phyloP scores from a whole-genome alignment of 345 rosid species.

The Gynandropsis gynandra region DNA sequence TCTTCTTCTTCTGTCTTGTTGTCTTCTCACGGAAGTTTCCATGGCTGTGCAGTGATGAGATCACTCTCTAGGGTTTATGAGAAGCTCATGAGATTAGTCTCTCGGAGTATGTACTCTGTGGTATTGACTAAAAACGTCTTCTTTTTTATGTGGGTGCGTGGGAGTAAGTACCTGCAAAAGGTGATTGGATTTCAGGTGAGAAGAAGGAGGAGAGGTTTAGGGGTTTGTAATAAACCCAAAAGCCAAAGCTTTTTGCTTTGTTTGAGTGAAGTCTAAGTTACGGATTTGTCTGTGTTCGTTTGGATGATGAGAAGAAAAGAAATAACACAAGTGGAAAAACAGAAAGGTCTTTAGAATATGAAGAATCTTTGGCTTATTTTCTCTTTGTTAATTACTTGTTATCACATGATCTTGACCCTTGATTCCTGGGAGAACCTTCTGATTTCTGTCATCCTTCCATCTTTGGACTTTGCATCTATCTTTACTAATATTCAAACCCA shows the following conservation, averaged over 20 bases:
- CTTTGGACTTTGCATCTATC: constrained; percentile 28
- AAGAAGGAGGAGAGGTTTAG: constrained; percentile 4
- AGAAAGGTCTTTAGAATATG: background rate
- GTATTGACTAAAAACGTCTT: background rate
- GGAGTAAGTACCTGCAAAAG: constrained; percentile 19
- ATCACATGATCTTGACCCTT: constrained; percentile 74
- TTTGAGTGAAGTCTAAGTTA: constrained; percentile 30
- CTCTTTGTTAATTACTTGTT: constrained; percentile 8
- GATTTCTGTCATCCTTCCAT: constrained; percentile 35
- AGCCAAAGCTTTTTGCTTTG: constrained; percentile 21
- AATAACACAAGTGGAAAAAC: constrained; percentile 10
- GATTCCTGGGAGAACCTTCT: constrained; percentile 89
- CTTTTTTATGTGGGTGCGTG: constrained; percentile 17
- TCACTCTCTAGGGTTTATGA: constrained; percentile 6
- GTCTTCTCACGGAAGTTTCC: constrained; percentile 15
- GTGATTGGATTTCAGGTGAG: constrained; percentile 21
- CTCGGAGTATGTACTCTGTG: constrained; percentile 3
- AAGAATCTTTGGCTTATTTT: background rate
- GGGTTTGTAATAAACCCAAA: constrained; percentile 15
- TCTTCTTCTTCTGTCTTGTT: constrained; percentile 8
- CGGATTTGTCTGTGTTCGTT: constrained; percentile 20
- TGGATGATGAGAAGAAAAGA: constrained; percentile 18
- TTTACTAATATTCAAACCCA: constrained; percentile 15
- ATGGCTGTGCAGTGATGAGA: constrained; percentile 18
- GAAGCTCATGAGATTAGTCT: constrained; percentile 22